Evolutionary conservation across 2,329 filamentous ascomycete genomes (phyloP).

Genomic region (Orbilia javanica): DNA sequence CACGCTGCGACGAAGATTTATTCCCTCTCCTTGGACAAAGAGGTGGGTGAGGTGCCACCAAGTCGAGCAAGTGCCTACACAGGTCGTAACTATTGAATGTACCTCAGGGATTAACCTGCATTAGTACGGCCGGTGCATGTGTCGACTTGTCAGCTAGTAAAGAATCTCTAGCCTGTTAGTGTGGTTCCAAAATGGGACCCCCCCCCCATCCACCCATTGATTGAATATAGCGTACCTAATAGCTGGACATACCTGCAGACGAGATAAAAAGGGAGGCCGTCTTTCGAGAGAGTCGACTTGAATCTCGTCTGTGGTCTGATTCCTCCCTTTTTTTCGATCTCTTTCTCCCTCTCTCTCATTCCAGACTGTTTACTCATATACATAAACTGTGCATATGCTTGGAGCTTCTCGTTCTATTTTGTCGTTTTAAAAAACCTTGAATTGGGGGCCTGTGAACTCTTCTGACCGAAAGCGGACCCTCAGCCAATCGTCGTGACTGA

Average conservation of each 20-base stretch:
- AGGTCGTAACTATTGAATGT: constrained; percentile 9
- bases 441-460: constrained; percentile 17
- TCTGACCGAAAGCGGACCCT: constrained; percentile 34
- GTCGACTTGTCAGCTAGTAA: constrained; percentile 33
- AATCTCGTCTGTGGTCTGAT: constrained; percentile 35
- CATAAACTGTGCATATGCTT: constrained; percentile 14
- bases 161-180: constrained; percentile 32
- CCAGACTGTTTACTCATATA: constrained; percentile 19
- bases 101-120: constrained; percentile 31
- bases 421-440: background rate
- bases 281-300: constrained; percentile 6
- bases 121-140: constrained; percentile 26
- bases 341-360: no score
- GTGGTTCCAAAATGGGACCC: constrained; percentile 34
- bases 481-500: constrained; percentile 3
- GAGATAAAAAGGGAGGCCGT: constrained; percentile 46
- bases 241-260: constrained; percentile 17
- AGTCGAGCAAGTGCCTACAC: constrained; percentile 21
- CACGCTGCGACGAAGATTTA: constrained; percentile 15
- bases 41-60: constrained; percentile 20
- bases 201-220: constrained; percentile 30
- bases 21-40: constrained; percentile 24
- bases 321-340: background rate
- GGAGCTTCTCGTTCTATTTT: constrained; percentile 1
- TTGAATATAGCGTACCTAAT: background rate